Evolutionary conservation across 1,139 yeast species (phyloP).

Genomic region (Scheffersomyces segobiensis): DNA sequence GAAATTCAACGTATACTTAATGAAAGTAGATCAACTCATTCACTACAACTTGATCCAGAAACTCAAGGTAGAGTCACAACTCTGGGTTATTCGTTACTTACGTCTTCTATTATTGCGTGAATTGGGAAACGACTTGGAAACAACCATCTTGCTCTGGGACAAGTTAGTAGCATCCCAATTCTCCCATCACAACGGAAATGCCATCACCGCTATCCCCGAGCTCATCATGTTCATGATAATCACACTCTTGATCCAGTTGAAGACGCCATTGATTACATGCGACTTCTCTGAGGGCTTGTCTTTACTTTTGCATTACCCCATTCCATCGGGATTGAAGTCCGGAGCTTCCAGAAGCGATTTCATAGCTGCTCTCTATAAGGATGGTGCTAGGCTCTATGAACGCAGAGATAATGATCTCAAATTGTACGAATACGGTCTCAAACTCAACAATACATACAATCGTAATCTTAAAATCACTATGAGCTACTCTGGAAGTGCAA

Average conservation of each 20-base stretch:
- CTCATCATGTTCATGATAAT: conserved; percentile 53
- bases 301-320: conserved; percentile 60
- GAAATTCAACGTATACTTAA: conserved; percentile 45
- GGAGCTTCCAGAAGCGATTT: conserved; percentile 16
- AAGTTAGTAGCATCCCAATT: conserved; percentile 41
- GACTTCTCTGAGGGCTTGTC: conserved; percentile 67
- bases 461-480: conserved; percentile 38
- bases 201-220: conserved; percentile 29
- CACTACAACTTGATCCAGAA: conserved; percentile 47
- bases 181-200: conserved; percentile 13
- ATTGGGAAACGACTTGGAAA: conserved; percentile 46
- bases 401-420: conserved; percentile 36
- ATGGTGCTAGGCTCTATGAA: conserved; percentile 31
- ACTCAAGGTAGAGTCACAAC: conserved; percentile 55
- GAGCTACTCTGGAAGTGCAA: conserved; percentile 23
- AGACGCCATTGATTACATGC: conserved; percentile 47
- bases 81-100: conserved; percentile 70
- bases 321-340: conserved; percentile 16
- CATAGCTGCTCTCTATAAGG: conserved; percentile 27
- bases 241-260: conserved; percentile 51
- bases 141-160: conserved; percentile 57
- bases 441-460: conserved; percentile 36
- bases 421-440: conserved; percentile 41
- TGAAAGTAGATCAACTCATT: conserved; percentile 49
- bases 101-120: conserved; percentile 61